Conservation (phyloP, 148 eudicot species). For the Euryodendron excelsum region DNA sequence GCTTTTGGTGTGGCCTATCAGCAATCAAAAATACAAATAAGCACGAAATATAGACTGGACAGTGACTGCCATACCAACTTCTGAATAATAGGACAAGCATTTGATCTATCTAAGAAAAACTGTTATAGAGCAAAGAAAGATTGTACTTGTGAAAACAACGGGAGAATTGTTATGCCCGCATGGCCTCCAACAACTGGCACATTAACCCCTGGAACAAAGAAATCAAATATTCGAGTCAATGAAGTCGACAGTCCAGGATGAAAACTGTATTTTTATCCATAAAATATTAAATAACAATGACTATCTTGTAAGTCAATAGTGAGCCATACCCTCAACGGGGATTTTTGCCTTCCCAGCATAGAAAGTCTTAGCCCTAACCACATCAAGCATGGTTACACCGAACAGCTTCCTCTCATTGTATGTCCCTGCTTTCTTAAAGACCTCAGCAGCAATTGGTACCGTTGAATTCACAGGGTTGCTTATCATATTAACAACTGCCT, state of each 20-base stretch:
- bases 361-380: conserved; percentile 88
- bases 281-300: not conserved
- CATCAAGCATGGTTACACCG: conserved; percentile 94
- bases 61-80: not conserved
- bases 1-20: conserved; percentile 78
- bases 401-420: conserved; percentile 85
- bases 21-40: not conserved
- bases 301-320: not conserved
- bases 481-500: conserved; percentile 90
- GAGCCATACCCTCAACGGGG: conserved; percentile 56
- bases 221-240: not conserved
- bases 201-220: conserved; percentile 56
- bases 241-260: not conserved
- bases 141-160: conserved; percentile 84
- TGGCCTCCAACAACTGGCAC: conserved; percentile 99
- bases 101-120: not conserved
- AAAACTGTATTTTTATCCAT: not conserved
- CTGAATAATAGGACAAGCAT: not conserved
- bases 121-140: conserved; percentile 6
- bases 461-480: conserved; percentile 97
- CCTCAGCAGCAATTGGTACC: conserved; percentile 93
- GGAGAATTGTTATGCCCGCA: conserved; percentile 95
- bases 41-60: not conserved
- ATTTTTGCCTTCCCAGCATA: conserved; percentile 82
- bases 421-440: conserved; percentile 88